These are phyloP conservation scores for Lactuca saligna DNA, from an alignment of 129 eudicot genomes.

Conservation along the genomic window DNA sequence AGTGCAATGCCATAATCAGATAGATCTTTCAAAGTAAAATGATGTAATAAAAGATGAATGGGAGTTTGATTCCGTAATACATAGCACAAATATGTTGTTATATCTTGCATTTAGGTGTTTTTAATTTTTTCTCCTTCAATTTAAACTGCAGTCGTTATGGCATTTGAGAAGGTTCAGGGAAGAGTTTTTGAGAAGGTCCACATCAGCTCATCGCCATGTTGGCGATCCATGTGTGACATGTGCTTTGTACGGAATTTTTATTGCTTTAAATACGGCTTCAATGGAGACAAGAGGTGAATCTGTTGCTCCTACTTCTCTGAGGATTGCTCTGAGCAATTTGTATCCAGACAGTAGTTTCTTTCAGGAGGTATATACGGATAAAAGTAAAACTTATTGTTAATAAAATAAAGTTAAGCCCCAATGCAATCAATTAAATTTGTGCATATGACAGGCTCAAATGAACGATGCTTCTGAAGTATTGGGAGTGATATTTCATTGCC, in stretches of 20 bases:
- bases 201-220: slow-evolving; percentile 73
- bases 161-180: slow-evolving; percentile 75
- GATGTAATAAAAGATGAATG: too few relatives aligned
- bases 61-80: too few relatives aligned
- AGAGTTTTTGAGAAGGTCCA: slow-evolving; percentile 69
- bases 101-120: neutral
- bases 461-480: slow-evolving; percentile 99
- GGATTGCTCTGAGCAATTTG: slow-evolving; percentile 89
- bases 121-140: neutral
- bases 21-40: too few relatives aligned
- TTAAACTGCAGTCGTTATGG: slow-evolving; percentile 73
- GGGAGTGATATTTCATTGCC: slow-evolving; percentile 87
- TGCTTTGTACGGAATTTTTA: slow-evolving; percentile 78
- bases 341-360: slow-evolving; percentile 95
- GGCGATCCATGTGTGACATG: slow-evolving; percentile 98
- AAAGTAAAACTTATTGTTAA: too few relatives aligned
- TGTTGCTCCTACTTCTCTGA: slow-evolving; percentile 86
- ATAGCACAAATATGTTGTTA: too few relatives aligned
- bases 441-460: slow-evolving; percentile 81
- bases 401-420: too few relatives aligned
- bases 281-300: slow-evolving; percentile 59
- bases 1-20: too few relatives aligned
- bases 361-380: slow-evolving; percentile 56
- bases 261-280: slow-evolving; percentile 61
- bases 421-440: too few relatives aligned